phyloP scores from a whole-genome alignment of 1,139 yeast species.

The Saccharomyces hybrid region DNA sequence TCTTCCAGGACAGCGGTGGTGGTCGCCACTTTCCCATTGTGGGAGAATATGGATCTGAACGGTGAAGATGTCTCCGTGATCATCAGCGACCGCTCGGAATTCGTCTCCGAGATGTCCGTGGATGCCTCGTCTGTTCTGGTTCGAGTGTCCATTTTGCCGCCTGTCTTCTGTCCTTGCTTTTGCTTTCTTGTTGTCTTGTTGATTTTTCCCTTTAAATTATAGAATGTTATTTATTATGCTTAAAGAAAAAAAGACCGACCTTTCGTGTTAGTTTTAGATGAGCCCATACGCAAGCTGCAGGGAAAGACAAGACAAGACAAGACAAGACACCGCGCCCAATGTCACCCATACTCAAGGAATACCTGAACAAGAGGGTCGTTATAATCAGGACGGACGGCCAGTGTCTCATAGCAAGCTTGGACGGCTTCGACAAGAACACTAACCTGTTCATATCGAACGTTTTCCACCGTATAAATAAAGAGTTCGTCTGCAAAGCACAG shows the following conservation, averaged over 20 bases:
- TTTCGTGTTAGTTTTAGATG: background rate
- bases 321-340: conserved; percentile 9
- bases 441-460: conserved; percentile 60
- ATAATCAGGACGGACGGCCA: conserved; percentile 82
- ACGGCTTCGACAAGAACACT: conserved; percentile 77
- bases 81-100: conserved; percentile 3
- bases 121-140: background rate
- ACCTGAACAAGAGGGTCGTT: conserved; percentile 43
- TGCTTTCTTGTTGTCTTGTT: background rate
- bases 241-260: background rate
- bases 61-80: conserved; percentile 7
- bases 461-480: conserved; percentile 41
- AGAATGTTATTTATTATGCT: background rate
- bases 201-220: background rate
- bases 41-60: background rate
- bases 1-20: conserved; percentile 15
- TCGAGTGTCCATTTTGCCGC: background rate
- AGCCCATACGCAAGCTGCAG: background rate
- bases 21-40: background rate
- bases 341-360: conserved; percentile 30
- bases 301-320: conserved; percentile 5
- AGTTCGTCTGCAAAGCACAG: conserved; percentile 19
- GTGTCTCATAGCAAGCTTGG: conserved; percentile 55
- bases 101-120: conserved; percentile 2
- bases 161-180: too few species aligned